These are phyloP conservation scores for Mariannaea sp. DNA, from an alignment of 2,329 filamentous ascomycete genomes.

Conservation along the genomic window DNA sequence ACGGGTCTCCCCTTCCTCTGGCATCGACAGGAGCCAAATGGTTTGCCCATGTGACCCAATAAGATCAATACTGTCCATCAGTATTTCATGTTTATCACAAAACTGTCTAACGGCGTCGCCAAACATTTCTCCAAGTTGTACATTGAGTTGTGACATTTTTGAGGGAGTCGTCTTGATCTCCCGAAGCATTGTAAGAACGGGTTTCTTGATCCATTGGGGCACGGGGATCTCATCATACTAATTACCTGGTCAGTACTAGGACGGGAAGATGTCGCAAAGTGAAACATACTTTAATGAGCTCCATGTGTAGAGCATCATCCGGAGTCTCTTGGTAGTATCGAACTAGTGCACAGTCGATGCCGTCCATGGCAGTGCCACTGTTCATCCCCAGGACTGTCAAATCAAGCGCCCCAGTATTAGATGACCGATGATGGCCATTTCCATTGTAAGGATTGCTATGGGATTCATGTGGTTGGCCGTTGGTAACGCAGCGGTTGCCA, in stretches of 20 bases:
- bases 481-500: no score
- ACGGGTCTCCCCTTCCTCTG: constrained; percentile 46
- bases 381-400: constrained; percentile 57
- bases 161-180: constrained; percentile 57
- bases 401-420: constrained; percentile 50
- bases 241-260: no score
- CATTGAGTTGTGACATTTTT: constrained; percentile 59
- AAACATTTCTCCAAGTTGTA: constrained; percentile 61
- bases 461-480: no score
- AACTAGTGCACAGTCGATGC: constrained; percentile 62
- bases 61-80: constrained; percentile 55
- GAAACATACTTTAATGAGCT: constrained; percentile 55
- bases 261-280: no score
- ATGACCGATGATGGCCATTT: no score
- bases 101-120: constrained; percentile 57
- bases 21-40: constrained; percentile 55
- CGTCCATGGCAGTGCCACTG: constrained; percentile 57
- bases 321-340: constrained; percentile 58
- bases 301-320: constrained; percentile 56
- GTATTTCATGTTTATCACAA: constrained; percentile 49
- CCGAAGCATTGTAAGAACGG: constrained; percentile 60
- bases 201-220: constrained; percentile 59
- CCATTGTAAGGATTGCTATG: no score
- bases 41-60: constrained; percentile 63
- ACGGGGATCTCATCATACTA: constrained; percentile 61